A percentile compares a stretch with the other conserved stretches of the same genome.
phyloP scores from a whole-genome alignment of 129 eudicot species.

The Flaveria sonorensis region DNA sequence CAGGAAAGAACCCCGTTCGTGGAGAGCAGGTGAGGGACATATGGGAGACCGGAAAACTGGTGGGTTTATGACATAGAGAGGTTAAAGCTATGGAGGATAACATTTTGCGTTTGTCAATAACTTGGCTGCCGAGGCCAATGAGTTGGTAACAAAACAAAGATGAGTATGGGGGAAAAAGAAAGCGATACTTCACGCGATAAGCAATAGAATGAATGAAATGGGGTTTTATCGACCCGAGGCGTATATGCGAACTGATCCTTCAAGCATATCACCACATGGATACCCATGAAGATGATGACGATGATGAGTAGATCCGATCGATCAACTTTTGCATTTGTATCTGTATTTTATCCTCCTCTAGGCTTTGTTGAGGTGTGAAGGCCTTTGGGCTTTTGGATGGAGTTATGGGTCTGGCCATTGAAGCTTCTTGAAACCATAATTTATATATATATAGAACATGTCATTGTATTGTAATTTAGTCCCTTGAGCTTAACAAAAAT shows the following conservation, averaged over 20 bases:
- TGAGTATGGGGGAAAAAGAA: conserved; percentile 91
- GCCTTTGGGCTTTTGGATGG: no score
- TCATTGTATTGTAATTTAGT: no score
- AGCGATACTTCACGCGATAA: conserved; percentile 83
- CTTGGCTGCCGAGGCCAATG: conserved; percentile 84
- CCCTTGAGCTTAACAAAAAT: no score
- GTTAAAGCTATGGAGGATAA: conserved; percentile 82
- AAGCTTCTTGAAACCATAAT: no score
- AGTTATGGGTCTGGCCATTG: no score
- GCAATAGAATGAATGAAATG: conserved; percentile 88
- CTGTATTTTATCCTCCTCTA: not conserved
- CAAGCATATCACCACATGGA: conserved; percentile 68
- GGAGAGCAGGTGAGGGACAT: conserved; percentile 88
- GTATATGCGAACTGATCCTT: conserved; percentile 62
- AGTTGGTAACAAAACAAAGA: conserved; percentile 74
- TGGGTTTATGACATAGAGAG: conserved; percentile 73
- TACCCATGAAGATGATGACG: conserved; percentile 16
- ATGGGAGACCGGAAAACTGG: conserved; percentile 73
- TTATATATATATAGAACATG: no score
- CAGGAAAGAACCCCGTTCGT: conserved; percentile 81
- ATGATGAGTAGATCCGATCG: conserved; percentile 3
- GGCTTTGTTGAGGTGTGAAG: not conserved
- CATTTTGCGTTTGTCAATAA: conserved; percentile 64
- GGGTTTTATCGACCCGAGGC: conserved; percentile 84
- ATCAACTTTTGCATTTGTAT: not conserved